Percentiles rank a stretch among this genome's conserved stretches.
These are phyloP conservation scores for Ceratocystis lukuohia DNA, from an alignment of 2,329 filamentous ascomycete genomes.

Conservation along the genomic window DNA sequence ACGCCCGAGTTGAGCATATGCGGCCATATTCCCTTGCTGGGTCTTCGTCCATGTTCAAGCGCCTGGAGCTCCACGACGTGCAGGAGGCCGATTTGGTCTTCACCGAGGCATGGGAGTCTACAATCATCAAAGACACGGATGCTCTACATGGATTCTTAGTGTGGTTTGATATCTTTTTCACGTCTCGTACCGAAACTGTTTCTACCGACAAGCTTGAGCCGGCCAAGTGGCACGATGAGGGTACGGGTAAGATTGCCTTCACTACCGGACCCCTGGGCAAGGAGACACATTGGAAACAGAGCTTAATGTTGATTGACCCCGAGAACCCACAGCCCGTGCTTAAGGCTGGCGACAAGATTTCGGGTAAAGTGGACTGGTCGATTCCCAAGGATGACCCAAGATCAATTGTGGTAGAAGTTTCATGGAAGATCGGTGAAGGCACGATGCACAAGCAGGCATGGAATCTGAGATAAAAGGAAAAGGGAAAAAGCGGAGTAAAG, in stretches of 20 bases:
- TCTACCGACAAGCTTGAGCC: slow-evolving; percentile 40
- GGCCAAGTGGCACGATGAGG: slow-evolving; percentile 45
- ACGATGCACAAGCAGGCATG: slow-evolving; percentile 37
- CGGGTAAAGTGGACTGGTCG: slow-evolving; percentile 56
- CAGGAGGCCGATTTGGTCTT: slow-evolving; percentile 63
- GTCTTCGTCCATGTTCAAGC: slow-evolving; percentile 50
- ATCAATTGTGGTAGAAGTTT: slow-evolving; percentile 49
- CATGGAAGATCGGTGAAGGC: slow-evolving; percentile 41
- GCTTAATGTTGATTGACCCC: slow-evolving; percentile 55
- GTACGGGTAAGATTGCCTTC: slow-evolving; percentile 58
- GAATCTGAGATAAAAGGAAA: slow-evolving; percentile 27
- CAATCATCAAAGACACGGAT: slow-evolving; percentile 17
- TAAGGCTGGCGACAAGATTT: slow-evolving; percentile 44
- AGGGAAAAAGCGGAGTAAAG: neutral
- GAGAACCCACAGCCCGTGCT: slow-evolving; percentile 35
- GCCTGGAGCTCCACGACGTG: slow-evolving; percentile 63
- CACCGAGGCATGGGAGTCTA: slow-evolving; percentile 49
- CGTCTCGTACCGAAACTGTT: slow-evolving; percentile 40
- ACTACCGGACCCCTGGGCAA: slow-evolving; percentile 68
- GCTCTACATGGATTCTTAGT: slow-evolving; percentile 74
- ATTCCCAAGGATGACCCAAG: slow-evolving; percentile 58
- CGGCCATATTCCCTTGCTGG: slow-evolving; percentile 47
- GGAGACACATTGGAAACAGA: slow-evolving; percentile 85
- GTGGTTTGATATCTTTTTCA: slow-evolving; percentile 93
- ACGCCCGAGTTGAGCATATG: slow-evolving; percentile 65